A percentile compares a stretch with the other conserved stretches of the same genome.
Conservation (phyloP, 768 basidiomycete genomes). For the Peribolospora kevripleyi region DNA sequence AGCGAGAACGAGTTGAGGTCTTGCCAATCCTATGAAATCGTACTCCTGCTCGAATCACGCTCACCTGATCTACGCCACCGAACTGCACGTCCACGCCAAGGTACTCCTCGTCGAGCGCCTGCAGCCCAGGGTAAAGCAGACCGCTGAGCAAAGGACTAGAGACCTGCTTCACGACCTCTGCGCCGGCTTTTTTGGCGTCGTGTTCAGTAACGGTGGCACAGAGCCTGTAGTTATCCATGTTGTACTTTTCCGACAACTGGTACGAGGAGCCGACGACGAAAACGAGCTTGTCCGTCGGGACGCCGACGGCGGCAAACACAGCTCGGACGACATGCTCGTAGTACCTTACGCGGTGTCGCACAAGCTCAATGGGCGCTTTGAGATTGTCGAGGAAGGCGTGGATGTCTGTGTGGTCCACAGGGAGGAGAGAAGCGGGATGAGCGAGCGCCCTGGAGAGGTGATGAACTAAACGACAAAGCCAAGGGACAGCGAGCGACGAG, state of each 20-base stretch:
- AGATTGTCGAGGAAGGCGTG: constrained; percentile 95
- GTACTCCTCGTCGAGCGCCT: constrained; percentile 94
- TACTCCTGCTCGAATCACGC: constrained; percentile 10
- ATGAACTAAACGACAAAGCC: constrained; percentile 17
- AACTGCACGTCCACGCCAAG: constrained; percentile 91
- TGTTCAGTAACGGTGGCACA: constrained; percentile 81
- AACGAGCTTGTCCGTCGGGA: constrained; percentile 55
- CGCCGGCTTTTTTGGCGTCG: constrained; percentile 93
- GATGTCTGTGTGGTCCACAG: constrained; percentile 32
- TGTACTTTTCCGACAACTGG: constrained; percentile 78
- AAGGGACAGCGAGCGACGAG: neutral
- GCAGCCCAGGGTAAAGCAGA: constrained; percentile 80
- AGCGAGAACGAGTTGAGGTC: neutral
- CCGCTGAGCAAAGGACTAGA: constrained; percentile 76
- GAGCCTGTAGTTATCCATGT: constrained; percentile 76
- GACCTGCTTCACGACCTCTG: constrained; percentile 95
- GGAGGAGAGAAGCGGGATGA: neutral
- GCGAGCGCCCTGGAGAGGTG: constrained; percentile 4
- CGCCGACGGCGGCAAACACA: constrained; percentile 68
- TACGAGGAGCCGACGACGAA: constrained; percentile 81
- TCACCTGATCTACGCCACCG: constrained; percentile 85
- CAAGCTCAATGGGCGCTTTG: constrained; percentile 82
- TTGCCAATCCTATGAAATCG: neutral
- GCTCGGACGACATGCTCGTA: constrained; percentile 59
- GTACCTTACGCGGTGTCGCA: constrained; percentile 66